Evolutionary conservation across 345 rosid species (phyloP).

Genomic region (Salix exigua): DNA sequence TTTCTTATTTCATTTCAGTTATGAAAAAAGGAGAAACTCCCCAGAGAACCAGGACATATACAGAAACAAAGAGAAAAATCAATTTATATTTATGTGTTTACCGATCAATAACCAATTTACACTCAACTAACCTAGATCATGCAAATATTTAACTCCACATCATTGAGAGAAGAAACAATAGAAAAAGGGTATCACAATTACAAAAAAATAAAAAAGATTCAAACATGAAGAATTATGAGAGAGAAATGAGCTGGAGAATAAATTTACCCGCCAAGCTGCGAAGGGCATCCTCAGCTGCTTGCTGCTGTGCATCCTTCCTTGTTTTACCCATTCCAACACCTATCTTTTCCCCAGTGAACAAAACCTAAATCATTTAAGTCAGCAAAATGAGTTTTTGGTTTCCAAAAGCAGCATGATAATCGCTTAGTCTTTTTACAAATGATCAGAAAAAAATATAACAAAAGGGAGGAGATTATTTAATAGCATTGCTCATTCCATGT

Average conservation of each 20-base stretch:
- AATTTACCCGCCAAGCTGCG: conserved; percentile 69
- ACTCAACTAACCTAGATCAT: background rate
- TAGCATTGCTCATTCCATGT: background rate
- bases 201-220: background rate
- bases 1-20: no score
- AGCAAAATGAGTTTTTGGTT: conserved; percentile 4
- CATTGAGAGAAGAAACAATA: background rate
- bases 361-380: conserved; percentile 46
- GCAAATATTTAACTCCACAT: background rate
- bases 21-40: no score
- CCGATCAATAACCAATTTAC: background rate
- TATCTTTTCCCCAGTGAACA: conserved; percentile 90
- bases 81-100: background rate
- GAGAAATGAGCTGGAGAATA: background rate
- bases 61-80: no score
- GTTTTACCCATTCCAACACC: conserved; percentile 98
- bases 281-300: conserved; percentile 95
- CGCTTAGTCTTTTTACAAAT: background rate
- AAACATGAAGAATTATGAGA: background rate
- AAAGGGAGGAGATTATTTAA: background rate
- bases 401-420: background rate
- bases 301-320: conserved; percentile 92
- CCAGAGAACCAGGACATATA: no score
- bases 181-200: background rate
- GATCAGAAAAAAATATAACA: background rate